phyloP scores from a whole-genome alignment of 177 flowering plant genomes.

The Telopea speciosissima region DNA sequence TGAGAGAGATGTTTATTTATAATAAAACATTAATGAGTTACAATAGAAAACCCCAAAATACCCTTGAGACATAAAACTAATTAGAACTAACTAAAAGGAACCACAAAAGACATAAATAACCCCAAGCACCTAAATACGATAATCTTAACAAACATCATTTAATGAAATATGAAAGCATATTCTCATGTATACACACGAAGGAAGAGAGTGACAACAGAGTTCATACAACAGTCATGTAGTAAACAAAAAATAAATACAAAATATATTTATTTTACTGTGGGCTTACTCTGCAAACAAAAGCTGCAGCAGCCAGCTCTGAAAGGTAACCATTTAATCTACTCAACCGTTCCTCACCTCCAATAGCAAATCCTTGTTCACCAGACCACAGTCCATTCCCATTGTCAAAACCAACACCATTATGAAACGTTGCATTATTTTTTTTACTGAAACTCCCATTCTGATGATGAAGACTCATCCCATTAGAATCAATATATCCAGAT shows the following conservation, averaged over 20 bases:
- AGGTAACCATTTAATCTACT: slow-evolving; percentile 79
- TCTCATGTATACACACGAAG: too few species aligned
- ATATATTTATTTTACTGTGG: neutral
- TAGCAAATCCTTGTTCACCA: slow-evolving; percentile 89
- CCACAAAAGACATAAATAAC: too few species aligned
- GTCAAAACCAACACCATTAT: slow-evolving; percentile 95
- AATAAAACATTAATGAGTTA: too few species aligned
- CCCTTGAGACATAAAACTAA: too few species aligned
- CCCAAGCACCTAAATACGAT: too few species aligned
- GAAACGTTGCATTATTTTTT: slow-evolving; percentile 45
- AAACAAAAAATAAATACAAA: neutral
- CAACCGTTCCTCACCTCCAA: slow-evolving; percentile 83
- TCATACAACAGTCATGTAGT: too few species aligned
- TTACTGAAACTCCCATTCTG: slow-evolving; percentile 43
- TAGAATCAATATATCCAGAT: slow-evolving; percentile 20
- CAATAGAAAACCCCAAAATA: too few species aligned
- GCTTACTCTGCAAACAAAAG: slow-evolving; percentile 94
- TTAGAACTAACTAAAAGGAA: too few species aligned
- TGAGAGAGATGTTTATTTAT: too few species aligned
- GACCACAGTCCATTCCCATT: slow-evolving; percentile 84
- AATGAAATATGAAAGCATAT: too few species aligned
- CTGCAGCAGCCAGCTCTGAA: slow-evolving; percentile 97
- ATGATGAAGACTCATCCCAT: slow-evolving; percentile 22
- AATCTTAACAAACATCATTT: too few species aligned
- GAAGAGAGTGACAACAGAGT: too few species aligned